Base-by-base conservation (phyloP, 805 yeast species). In the Spathaspora arborariae region DNA sequence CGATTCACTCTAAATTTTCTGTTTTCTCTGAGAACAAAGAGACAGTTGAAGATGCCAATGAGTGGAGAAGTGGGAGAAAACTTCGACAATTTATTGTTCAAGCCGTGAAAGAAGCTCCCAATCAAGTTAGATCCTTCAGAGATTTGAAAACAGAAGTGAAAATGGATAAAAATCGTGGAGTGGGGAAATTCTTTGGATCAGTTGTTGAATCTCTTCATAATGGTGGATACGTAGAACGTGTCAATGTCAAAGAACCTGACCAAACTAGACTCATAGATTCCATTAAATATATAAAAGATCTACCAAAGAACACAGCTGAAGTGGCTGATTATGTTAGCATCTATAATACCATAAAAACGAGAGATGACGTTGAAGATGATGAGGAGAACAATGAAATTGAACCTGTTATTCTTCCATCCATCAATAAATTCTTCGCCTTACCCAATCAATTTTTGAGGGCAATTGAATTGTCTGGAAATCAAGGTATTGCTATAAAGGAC, bases 401-500 rank as follows among this genome's bases (percentile, higher is more conserved):
- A 30, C 68, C 62, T 7, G 54, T 41, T 6, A 41, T 35, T 22
- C n/a, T 52, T 5, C 76, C 79, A 0, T 36, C 59, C 0, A 56
- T 76, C 44, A 86, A 85, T 58, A 60, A 72, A 10, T 71, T 81
- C 45, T 84, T 75, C 52, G 91, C 96, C 0, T 51, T 82, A 0
- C 82, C 80, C 34, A 78, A 74, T 50, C 96, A 88, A 59, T 62
- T 87, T 0, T 80, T 69, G 56, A 80, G 79, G 44, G 47, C 74
- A 3, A 74, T 82, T 1, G 56, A 60, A 5, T 53, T 63, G 1
- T 49, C 71, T 4, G 79, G 75, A 0, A 55, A 57, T 0, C 58
- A 61, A 0, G 96, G 96, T 0, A 65, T 80, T 1, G 73, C 90
- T 0, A 75, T 85, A 0, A 80, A 81, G 67, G 81, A 78, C 5